These are phyloP conservation scores for Lentithecium fluviatile DNA, from an alignment of 495 filamentous ascomycete genomes.

Conservation along the genomic window DNA sequence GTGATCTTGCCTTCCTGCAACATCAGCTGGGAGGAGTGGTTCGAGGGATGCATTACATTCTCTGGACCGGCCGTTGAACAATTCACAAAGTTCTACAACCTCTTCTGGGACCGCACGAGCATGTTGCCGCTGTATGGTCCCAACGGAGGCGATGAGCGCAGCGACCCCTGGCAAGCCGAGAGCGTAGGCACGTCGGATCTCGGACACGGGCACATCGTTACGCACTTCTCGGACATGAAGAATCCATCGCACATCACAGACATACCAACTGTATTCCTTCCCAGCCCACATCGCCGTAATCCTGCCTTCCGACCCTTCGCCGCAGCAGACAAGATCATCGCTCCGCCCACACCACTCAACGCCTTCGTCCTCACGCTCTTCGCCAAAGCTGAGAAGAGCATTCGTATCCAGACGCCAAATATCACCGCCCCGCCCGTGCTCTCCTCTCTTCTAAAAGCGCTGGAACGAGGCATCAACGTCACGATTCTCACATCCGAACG, in stretches of 20 bases:
- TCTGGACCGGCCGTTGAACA: conserved; percentile 54
- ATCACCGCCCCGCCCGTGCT: conserved; percentile 61
- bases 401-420: conserved; percentile 72
- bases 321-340: conserved; percentile 45
- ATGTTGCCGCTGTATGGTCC: too few species aligned
- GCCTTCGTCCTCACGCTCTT: conserved; percentile 57
- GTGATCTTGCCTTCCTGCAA: conserved; percentile 69
- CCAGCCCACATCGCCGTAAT: conserved; percentile 65
- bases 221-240: not conserved
- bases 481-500: conserved; percentile 60
- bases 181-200: too few species aligned
- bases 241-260: not conserved
- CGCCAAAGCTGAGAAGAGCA: conserved; percentile 49
- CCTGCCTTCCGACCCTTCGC: conserved; percentile 52
- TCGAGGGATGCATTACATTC: conserved; percentile 66
- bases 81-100: conserved; percentile 59
- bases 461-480: conserved; percentile 59
- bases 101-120: conserved; percentile 50
- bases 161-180: too few species aligned
- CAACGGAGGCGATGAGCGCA: too few species aligned
- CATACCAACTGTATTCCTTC: conserved; percentile 59
- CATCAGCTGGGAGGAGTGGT: conserved; percentile 74
- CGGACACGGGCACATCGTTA: conserved; percentile 1
- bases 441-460: conserved; percentile 51
- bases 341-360: conserved; percentile 67